phyloP scores from a whole-genome alignment of 1,284 basidiomycete species.

The Sporisorium exsertum region DNA sequence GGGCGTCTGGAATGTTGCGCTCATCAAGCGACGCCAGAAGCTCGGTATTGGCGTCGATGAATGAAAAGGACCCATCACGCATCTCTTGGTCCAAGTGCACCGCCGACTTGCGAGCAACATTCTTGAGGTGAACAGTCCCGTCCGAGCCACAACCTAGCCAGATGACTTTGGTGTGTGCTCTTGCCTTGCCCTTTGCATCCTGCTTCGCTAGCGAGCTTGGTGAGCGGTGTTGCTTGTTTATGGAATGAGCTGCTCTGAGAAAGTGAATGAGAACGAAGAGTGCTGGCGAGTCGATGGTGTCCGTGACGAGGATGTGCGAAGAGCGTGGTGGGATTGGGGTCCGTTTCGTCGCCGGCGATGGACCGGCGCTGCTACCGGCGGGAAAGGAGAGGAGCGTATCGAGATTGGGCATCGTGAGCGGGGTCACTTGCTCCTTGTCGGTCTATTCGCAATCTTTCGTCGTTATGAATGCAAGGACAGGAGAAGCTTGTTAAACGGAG shows the following conservation, averaged over 20 bases:
- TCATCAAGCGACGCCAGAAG: not conserved
- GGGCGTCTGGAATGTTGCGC: not conserved
- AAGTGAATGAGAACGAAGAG: slow-evolving; percentile 50
- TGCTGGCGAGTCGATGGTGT: slow-evolving; percentile 53
- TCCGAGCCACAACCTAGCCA: slow-evolving; percentile 50
- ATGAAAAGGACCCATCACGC: slow-evolving; percentile 26
- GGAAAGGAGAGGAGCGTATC: slow-evolving; percentile 46
- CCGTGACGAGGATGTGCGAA: slow-evolving; percentile 50
- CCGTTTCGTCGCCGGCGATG: slow-evolving; percentile 16
- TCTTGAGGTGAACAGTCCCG: slow-evolving; percentile 41
- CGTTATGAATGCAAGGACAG: not conserved
- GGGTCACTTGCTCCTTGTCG: not conserved
- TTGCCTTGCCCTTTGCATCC: slow-evolving; percentile 18
- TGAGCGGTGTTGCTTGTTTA: slow-evolving; percentile 17
- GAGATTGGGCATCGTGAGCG: slow-evolving; percentile 44
- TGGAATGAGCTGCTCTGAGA: slow-evolving; percentile 29
- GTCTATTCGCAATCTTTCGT: not conserved
- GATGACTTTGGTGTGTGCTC: slow-evolving; percentile 32
- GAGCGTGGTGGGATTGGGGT: slow-evolving; percentile 48
- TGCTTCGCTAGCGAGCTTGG: not conserved
- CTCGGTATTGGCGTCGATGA: slow-evolving; percentile 31
- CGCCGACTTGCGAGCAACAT: slow-evolving; percentile 42
- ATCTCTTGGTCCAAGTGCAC: slow-evolving; percentile 43
- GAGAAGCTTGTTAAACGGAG: not conserved
- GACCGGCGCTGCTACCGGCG: slow-evolving; percentile 4